Evolutionary conservation across 148 eudicot species (phyloP).

Genomic region (Rhododendron vialii): DNA sequence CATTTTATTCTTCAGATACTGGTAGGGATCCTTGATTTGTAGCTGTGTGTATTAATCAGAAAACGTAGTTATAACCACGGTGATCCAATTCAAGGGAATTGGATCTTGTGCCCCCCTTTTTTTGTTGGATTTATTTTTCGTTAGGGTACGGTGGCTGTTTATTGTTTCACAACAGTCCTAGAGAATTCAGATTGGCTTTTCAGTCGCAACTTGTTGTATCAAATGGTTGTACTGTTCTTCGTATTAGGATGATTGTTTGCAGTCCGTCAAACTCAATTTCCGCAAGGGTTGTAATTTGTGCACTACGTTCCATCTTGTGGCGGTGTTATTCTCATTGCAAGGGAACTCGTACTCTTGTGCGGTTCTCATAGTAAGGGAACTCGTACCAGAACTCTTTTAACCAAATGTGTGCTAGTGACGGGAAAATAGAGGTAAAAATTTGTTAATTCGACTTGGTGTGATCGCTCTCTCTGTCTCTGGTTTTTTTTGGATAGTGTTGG

Average conservation of each 20-base stretch:
- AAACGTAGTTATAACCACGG: constrained; percentile 21
- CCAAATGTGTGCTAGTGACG: not conserved
- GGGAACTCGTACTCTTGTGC: not conserved
- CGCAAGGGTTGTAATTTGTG: not conserved
- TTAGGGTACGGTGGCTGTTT: not conserved
- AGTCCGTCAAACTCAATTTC: not conserved
- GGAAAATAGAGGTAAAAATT: not conserved
- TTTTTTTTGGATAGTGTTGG: not conserved
- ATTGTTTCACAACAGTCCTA: constrained; percentile 10
- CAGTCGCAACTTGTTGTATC: constrained; percentile 2
- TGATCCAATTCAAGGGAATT: constrained; percentile 11
- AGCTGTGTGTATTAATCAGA: constrained; percentile 22
- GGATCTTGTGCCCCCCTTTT: not conserved
- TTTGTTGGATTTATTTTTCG: not conserved
- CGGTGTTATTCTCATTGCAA: not conserved
- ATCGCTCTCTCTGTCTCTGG: not conserved
- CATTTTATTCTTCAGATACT: not conserved
- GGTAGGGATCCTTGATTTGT: not conserved
- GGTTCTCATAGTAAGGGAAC: not conserved
- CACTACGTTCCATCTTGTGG: not conserved
- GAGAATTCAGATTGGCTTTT: not conserved
- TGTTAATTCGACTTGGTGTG: not conserved
- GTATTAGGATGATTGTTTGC: not conserved
- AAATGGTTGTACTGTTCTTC: not conserved
- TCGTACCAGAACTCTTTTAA: not conserved